These are phyloP conservation scores for Tuber brumale DNA, from an alignment of 495 filamentous ascomycete genomes.

Conservation along the genomic window DNA sequence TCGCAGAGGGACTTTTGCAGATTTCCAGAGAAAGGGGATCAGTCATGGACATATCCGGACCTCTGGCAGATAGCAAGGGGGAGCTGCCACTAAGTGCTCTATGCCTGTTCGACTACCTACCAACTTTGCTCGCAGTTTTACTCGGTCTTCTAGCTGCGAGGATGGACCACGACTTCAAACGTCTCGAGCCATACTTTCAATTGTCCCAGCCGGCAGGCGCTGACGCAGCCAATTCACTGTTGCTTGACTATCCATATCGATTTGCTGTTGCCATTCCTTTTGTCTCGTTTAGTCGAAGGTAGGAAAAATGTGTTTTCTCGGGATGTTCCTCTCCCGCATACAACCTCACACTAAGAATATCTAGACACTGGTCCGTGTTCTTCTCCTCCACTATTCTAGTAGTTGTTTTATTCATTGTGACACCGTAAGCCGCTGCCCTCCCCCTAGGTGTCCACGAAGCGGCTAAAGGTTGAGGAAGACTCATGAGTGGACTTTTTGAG, in stretches of 20 bases:
- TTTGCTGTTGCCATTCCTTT: conserved; percentile 6
- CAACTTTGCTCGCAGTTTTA: conserved; percentile 13
- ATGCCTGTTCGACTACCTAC: conserved; percentile 8
- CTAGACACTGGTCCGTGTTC: conserved; percentile 16
- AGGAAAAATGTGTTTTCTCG: neutral
- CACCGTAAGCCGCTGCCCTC: neutral
- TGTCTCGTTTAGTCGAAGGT: conserved; percentile 9
- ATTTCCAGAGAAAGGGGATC: neutral
- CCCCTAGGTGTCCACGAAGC: neutral
- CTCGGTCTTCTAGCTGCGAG: conserved; percentile 9
- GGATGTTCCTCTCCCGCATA: neutral
- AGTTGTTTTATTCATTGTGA: neutral
- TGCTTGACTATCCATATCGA: conserved; percentile 20
- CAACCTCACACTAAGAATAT: neutral
- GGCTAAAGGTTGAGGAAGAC: neutral
- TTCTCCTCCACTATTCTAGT: conserved; percentile 9
- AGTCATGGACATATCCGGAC: neutral
- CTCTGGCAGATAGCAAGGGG: no score
- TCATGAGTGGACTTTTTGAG: conserved; percentile 15
- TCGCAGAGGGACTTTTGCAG: neutral
- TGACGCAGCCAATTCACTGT: conserved; percentile 13
- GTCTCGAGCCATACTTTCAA: conserved; percentile 21
- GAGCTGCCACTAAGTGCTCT: neutral
- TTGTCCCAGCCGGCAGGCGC: conserved; percentile 16
- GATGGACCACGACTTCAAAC: conserved; percentile 23